These are phyloP conservation scores for Cicer judaicum DNA, from an alignment of 306 rosid species.

Conservation along the genomic window DNA sequence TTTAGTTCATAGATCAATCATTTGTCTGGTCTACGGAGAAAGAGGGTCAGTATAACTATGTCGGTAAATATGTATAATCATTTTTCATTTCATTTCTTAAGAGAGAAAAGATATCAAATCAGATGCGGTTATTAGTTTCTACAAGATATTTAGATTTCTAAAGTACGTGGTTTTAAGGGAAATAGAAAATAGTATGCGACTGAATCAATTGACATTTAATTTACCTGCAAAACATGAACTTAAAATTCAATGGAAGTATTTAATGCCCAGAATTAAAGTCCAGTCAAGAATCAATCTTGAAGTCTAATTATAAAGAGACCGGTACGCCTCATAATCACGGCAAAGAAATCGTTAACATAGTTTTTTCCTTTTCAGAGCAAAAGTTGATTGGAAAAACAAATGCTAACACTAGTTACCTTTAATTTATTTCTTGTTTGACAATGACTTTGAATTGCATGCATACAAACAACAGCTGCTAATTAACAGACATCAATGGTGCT, in stretches of 20 bases:
- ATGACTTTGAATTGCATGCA: constrained; percentile 15
- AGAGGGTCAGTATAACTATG: not conserved
- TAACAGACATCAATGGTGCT: not conserved
- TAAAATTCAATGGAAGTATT: not conserved
- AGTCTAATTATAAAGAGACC: not conserved
- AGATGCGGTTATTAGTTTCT: not conserved
- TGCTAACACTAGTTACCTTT: not conserved
- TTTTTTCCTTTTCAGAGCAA: not conserved
- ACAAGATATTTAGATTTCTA: not conserved
- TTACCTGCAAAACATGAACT: not conserved
- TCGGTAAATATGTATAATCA: too few species aligned
- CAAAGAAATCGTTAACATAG: not conserved
- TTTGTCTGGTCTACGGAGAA: not conserved
- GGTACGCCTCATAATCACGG: not conserved
- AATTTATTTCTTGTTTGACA: not conserved
- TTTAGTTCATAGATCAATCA: not conserved
- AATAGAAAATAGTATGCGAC: too few species aligned
- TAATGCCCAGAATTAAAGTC: not conserved
- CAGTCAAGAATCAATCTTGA: not conserved
- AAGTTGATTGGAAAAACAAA: not conserved
- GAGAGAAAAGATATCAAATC: not conserved
- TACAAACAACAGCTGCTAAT: constrained; percentile 30
- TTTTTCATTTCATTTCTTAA: not conserved
- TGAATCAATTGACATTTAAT: not conserved
- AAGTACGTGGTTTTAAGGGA: not conserved